Percentiles rank a stretch among this genome's conserved stretches.
phyloP scores from a whole-genome alignment of 176 grass and related monocot genomes.

The bread wheat (Triticum aestivum) region IWGSC_CS_RefSeq_v2.1 NC_057798.1:437547323-437547822 shows the following conservation, averaged over 20 bases:
- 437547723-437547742: not conserved
- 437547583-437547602: not conserved
- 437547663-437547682: not conserved
- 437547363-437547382: too few species aligned
- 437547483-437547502: not conserved
- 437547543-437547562: too few species aligned
- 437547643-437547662: not conserved
- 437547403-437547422: not conserved
- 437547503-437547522: not conserved
- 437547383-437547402: not conserved
- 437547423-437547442: not conserved
- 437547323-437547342: too few species aligned
- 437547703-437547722: not conserved
- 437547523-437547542: not conserved
- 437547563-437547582: too few species aligned
- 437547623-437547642: not conserved
- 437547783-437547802: not conserved
- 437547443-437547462: not conserved
- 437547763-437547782: too few species aligned
- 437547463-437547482: not conserved
- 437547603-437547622: not conserved
- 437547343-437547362: too few species aligned
- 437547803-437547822: too few species aligned
- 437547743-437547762: not conserved
- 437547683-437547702: not conserved